Conservation (phyloP, 495 filamentous ascomycete genomes). For the Poronia punctata region DNA sequence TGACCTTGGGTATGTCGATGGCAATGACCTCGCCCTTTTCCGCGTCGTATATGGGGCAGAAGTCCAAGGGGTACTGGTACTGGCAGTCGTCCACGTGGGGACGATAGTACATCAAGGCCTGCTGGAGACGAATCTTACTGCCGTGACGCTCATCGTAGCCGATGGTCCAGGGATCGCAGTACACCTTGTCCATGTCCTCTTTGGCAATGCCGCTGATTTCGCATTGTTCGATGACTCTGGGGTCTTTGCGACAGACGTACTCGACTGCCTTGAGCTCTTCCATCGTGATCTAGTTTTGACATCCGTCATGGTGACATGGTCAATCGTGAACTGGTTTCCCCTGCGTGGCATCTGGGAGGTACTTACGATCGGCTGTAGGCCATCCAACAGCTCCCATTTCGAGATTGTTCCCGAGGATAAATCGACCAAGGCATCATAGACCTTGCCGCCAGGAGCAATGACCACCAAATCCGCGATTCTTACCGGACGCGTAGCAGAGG, state of each 20-base stretch:
- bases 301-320: no score
- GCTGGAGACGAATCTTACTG: conserved; percentile 71
- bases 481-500: conserved; percentile 55
- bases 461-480: conserved; percentile 79
- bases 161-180: conserved; percentile 90
- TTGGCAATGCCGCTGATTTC: conserved; percentile 75
- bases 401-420: conserved; percentile 62
- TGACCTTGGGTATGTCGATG: conserved; percentile 80
- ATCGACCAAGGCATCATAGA: conserved; percentile 83
- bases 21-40: conserved; percentile 77
- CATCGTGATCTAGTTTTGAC: conserved; percentile 90
- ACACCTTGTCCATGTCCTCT: conserved; percentile 87
- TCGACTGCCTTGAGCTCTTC: conserved; percentile 90
- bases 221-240: conserved; percentile 91
- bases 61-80: conserved; percentile 88
- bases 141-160: conserved; percentile 91
- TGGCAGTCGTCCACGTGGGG: conserved; percentile 81
- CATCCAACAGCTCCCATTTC: conserved; percentile 69
- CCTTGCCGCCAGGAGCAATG: conserved; percentile 70
- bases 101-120: conserved; percentile 94
- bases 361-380: conserved; percentile 74
- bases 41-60: conserved; percentile 87
- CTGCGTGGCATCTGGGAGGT: no score
- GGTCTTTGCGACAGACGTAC: conserved; percentile 67
- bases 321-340: no score